Conservation (phyloP, 768 basidiomycete species). For the Tremella yokohamensis region DNA sequence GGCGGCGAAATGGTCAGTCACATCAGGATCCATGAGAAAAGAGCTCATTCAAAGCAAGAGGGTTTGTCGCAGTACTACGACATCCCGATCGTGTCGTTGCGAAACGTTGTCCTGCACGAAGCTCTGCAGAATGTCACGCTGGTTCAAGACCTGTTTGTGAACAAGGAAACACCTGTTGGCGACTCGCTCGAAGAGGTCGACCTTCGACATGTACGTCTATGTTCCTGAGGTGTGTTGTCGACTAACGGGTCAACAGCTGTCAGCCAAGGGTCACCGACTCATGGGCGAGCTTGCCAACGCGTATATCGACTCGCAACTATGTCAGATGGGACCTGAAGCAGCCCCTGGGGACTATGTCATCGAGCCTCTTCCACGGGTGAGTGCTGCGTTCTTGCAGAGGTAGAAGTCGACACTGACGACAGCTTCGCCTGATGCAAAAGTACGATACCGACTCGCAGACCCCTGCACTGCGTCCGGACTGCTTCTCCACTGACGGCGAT, state of each 20-base stretch:
- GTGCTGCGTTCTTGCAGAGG: not conserved
- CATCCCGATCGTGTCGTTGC: constrained; percentile 40
- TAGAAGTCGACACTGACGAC: not conserved
- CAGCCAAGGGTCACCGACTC: constrained; percentile 25
- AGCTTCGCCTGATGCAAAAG: constrained; percentile 28
- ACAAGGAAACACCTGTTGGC: constrained; percentile 17
- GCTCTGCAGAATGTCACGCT: constrained; percentile 25
- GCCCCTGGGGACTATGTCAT: constrained; percentile 11
- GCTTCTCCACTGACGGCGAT: constrained; percentile 31
- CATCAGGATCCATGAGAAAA: not conserved
- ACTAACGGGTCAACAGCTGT: constrained; percentile 14
- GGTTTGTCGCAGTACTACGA: constrained; percentile 49
- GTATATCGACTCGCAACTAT: constrained; percentile 34
- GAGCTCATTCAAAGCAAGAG: constrained; percentile 26
- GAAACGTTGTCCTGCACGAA: constrained; percentile 42
- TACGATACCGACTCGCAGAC: constrained; percentile 19
- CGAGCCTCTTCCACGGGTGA: constrained; percentile 29
- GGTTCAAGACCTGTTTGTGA: constrained; percentile 26
- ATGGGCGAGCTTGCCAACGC: constrained; percentile 28
- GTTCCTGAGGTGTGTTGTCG: not conserved
- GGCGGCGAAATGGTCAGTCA: constrained; percentile 20
- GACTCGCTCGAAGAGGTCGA: constrained; percentile 27
- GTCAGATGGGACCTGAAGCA: constrained; percentile 33
- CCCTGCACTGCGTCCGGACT: constrained; percentile 26
- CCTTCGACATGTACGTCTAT: constrained; percentile 44